Evolutionary conservation across 192 early-diverging fungal genomes (phyloP).

Genomic region (Phlyctochytrium planicorne): DNA sequence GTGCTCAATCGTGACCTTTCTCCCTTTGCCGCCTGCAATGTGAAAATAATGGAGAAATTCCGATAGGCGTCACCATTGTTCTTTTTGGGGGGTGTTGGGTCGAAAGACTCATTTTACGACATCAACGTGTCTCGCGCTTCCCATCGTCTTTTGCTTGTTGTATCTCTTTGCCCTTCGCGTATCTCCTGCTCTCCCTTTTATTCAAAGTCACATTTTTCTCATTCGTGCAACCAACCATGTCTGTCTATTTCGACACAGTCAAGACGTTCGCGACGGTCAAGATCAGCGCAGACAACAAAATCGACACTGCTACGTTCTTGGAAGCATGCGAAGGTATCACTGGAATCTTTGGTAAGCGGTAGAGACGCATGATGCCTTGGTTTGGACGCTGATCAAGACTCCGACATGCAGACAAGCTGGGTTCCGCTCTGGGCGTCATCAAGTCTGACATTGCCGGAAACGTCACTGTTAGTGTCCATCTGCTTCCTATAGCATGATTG

Average conservation of each 20-base stretch:
- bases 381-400: not conserved
- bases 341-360: constrained; percentile 17
- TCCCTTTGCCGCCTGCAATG: no score
- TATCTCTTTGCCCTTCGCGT: no score
- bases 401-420: constrained; percentile 34
- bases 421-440: constrained; percentile 78
- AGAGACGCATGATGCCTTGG: not conserved
- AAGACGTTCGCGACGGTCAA: constrained; percentile 9
- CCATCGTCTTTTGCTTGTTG: no score
- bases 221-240: no score
- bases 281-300: constrained; percentile 9
- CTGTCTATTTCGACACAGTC: constrained; percentile 12
- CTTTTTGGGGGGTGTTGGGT: no score
- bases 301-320: constrained; percentile 17
- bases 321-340: constrained; percentile 22
- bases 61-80: no score
- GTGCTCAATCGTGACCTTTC: no score
- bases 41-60: no score
- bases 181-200: no score
- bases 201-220: no score
- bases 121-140: no score
- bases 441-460: constrained; percentile 92
- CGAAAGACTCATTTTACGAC: no score
- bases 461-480: constrained; percentile 59
- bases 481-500: not conserved